Evolutionary conservation across 2,329 filamentous ascomycete species (phyloP), one percentile per base, ranked within the genome.

Genomic region (Talaromyces sp.): DNA sequence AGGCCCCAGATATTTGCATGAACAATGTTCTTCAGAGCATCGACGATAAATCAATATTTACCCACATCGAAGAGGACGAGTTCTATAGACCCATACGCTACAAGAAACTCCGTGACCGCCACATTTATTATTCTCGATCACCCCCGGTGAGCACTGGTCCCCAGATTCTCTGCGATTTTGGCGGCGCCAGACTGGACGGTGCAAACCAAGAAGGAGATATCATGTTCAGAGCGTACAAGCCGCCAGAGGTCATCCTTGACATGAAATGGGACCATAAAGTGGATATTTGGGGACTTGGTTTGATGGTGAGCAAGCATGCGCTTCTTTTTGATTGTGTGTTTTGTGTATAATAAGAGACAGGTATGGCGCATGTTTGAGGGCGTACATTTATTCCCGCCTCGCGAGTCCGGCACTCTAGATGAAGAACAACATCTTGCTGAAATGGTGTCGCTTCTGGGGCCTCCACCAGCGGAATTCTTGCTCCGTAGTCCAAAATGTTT

Each of bases 1-100:
- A 18, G 50, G 40, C 57, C 50, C 56, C 55, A 78, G 76, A 77
- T 66, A 78, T 83, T 30, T 80, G 79, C 62, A 73, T 76, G 2
- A 76, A 79, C 61, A 82, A 82, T 53, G 78, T 83, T 44, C 77
- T 82, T 72, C 72, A 81, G 36, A 70, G 71, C 4, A 75, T 79
- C 36, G 53, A 61, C 0, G 76, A 81, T 57, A 70, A 78, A 54
- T 75, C 75, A 0, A 71, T 79, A 6, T 77, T 80, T 47, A 65
- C 10, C 27, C 62, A 71, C 1, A 78, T 81, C 28, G 76, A 78
- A 64, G 60, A 80, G 23, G 60, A 71, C 4, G 80, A 82, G 60
- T 64, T 79, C 1, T 34, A 69, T 3, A 16, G 67, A 4, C 81
- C 81, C 0, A 72, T 60, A 23, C 77, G 80, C 0, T 70, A 79